Conservation (phyloP, 2,329 filamentous ascomycete species). For the Venturia aucupariae region DNA sequence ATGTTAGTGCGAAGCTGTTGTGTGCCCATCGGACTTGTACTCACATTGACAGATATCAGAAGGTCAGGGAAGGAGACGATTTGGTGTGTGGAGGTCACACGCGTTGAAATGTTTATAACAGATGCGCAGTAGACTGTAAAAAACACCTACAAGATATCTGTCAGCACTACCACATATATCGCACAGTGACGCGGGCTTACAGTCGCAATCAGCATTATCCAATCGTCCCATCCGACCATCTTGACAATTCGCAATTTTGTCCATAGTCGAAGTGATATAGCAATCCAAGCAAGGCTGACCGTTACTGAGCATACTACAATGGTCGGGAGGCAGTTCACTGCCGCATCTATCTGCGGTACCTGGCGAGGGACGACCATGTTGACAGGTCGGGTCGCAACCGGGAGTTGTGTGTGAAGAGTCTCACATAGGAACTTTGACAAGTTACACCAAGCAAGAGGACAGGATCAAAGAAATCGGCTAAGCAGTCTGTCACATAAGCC, state of each 20-base stretch:
- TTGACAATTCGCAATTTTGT: not conserved
- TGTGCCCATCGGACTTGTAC: not conserved
- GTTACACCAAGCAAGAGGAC: not conserved
- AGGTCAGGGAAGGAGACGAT: constrained; percentile 1
- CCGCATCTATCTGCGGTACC: not conserved
- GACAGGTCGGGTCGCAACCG: not conserved
- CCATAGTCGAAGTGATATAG: not conserved
- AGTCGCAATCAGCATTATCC: constrained; percentile 6
- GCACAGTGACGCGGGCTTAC: not conserved
- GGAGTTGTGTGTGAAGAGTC: not conserved
- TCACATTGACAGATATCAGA: not conserved
- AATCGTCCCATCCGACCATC: constrained; percentile 6
- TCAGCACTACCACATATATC: not conserved
- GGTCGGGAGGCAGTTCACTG: constrained; percentile 4
- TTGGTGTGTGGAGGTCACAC: not conserved
- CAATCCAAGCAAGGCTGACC: not conserved
- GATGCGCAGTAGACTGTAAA: constrained; percentile 2
- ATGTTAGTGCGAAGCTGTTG: not conserved
- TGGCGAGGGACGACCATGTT: not conserved
- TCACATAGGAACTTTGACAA: not conserved
- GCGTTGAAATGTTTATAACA: not conserved
- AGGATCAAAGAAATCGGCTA: not conserved
- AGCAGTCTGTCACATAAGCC: not conserved
- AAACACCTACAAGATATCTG: not conserved
- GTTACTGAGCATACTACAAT: constrained; percentile 1